Base-by-base conservation (phyloP, 169 alveolate genomes). In the Perkinsus olseni region DNA sequence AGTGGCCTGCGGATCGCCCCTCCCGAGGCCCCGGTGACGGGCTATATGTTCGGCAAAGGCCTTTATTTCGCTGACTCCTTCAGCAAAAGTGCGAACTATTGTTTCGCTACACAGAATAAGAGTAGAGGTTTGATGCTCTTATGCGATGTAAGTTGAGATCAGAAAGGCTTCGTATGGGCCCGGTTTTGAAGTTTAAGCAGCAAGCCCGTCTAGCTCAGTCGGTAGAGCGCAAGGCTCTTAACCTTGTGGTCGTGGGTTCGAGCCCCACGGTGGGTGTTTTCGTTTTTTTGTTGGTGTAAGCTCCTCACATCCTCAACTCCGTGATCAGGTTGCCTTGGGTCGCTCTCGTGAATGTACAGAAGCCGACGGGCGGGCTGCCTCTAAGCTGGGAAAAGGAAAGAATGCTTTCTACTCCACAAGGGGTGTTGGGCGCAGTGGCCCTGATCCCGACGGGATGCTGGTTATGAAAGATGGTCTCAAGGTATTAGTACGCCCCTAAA, bases 171-270 rank as follows among this genome's bases (percentile, higher is more conserved):
- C 11, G 11, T 40, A 40, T 40, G 3, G 11, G 50, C 50, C 21
- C 11, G 36, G 13, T 62, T 0, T 21, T 62, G 36, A 62, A 62
- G 34, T 62, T 28, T 21, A 24, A 13, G 0, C 1, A 21, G 24
- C 82, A 62, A 96, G 98, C 99, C 99, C 98, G 99, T 98, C 98
- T 98, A 98, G 99, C 99, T 98, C 99, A 98, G 99, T 98, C 98
- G 99, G 99, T 98, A 98, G 99, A 98, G 99, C 99, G 99, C 99
- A 97, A 97, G 99, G 97, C 99, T 98, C 99, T 98, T 98, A 98
- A 98, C 97, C 99, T 97, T 97, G 99, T 98, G 99, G 99, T 98
- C 99, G 98, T 96, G 99, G 99, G 99, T 98, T 98, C 99, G 99
- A 98, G 99, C 99, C 99, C 99, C 99, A 62, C 82, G 82, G 82